Evolutionary conservation across 768 basidiomycete genomes (phyloP), one percentile per base, ranked within the genome.

Genomic region (Tylopilus plumbeoviolaceoides): DNA sequence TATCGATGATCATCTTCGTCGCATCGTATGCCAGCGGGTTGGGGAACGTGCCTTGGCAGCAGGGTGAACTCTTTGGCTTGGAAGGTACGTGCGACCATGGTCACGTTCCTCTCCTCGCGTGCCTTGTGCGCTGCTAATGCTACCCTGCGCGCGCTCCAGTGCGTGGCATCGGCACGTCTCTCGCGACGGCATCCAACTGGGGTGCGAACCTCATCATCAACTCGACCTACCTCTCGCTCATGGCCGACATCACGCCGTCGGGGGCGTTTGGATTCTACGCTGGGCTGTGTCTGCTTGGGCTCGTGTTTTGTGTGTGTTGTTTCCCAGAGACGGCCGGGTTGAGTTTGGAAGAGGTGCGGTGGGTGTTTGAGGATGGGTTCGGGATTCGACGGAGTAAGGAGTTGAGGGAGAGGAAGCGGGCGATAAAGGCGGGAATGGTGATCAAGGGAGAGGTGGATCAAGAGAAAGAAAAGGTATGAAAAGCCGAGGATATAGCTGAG

Each of bases 291-390:
- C 68, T 84, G 5, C 70, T 86, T 11, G 85, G 85, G 5, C 33
- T 33, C 33, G 9, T 33, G 4, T 33, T 84, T 69, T 84, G 84
- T 44, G 52, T 82, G 18, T 75, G 69, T 55, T 86, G 82, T 65
- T 91, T 89, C 76, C 89, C 89, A 0, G 89, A 93, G 73, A 90
- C 87, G 31, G 84, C 84, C 1, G 88, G 86, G 38, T 67, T 88
- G 45, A 86, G 33, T 33, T 33, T 33, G 14, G 33, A 33, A 15
- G 33, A 33, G 65, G 83, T 85, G 9, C 76, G 71, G 61, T 69
- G 77, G 72, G 72, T 88, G 41, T 88, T 88, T 63, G 73, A 72
- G 59, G 63, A 76, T 51, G 83, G 85, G 39, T 87, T 86, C 67
- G 86, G 33, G 30, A 79, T 87, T 51, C 66, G 63, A 50, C 82